phyloP scores from a whole-genome alignment of 2,329 filamentous ascomycete species.

The Alternaria sp. region DNA sequence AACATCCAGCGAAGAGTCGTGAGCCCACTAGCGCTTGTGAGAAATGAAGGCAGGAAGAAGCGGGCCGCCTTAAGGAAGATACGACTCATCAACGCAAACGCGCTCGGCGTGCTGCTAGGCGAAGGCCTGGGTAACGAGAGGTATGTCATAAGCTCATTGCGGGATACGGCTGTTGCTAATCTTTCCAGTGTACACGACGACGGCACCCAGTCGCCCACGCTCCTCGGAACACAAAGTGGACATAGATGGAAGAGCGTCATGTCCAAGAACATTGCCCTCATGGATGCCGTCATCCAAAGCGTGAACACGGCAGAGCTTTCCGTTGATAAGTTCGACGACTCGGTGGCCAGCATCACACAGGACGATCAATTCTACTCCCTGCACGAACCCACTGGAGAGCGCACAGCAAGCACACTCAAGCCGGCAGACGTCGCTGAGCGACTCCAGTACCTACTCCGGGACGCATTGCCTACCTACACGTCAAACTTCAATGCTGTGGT shows the following conservation, averaged over 20 bases:
- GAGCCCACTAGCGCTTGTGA: constrained; percentile 78
- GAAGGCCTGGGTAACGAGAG: constrained; percentile 74
- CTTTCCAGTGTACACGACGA: constrained; percentile 69
- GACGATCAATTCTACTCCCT: constrained; percentile 58
- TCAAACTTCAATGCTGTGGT: constrained; percentile 65
- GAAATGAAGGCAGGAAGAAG: constrained; percentile 79
- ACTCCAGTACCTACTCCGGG: constrained; percentile 73
- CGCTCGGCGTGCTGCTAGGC: constrained; percentile 85
- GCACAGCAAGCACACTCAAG: constrained; percentile 45
- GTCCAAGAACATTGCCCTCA: constrained; percentile 81
- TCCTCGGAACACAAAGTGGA: constrained; percentile 56
- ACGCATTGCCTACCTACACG: constrained; percentile 74
- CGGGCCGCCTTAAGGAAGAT: constrained; percentile 75
- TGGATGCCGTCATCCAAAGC: constrained; percentile 84
- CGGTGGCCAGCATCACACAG: constrained; percentile 65
- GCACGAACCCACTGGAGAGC: constrained; percentile 50
- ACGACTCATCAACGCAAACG: constrained; percentile 82
- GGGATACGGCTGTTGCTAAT: constrained; percentile 14
- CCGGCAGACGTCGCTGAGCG: constrained; percentile 70
- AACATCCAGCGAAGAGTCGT: constrained; percentile 77
- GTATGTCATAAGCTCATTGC: constrained; percentile 16
- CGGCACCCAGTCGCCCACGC: constrained; percentile 53
- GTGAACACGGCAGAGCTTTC: constrained; percentile 69
- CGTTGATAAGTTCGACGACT: constrained; percentile 64
- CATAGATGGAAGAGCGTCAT: constrained; percentile 77